These are phyloP conservation scores for Pittosporum tobira DNA, from an alignment of 129 eudicot species.

Conservation along the genomic window DNA sequence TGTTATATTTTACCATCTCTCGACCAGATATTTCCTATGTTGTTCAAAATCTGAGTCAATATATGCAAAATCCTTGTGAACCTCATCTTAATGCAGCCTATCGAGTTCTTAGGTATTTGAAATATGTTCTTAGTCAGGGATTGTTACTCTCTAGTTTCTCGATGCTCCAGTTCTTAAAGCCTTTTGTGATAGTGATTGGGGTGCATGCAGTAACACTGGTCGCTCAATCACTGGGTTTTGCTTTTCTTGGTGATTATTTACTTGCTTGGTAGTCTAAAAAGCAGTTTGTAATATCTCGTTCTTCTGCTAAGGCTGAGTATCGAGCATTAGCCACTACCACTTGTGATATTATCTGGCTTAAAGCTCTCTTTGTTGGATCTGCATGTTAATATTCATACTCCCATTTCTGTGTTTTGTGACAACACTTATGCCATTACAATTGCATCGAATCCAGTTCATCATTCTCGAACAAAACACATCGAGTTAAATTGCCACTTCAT, in stretches of 20 bases:
- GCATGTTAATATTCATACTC: too few relatives aligned
- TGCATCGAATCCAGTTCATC: too few relatives aligned
- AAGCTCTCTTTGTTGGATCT: too few relatives aligned
- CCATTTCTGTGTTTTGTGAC: too few relatives aligned
- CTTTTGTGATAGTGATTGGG: slow-evolving; percentile 5
- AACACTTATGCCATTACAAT: too few relatives aligned
- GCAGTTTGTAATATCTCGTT: too few relatives aligned
- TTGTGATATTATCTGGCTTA: too few relatives aligned
- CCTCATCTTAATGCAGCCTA: background rate
- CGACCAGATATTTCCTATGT: background rate
- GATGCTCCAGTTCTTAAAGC: background rate
- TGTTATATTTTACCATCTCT: background rate
- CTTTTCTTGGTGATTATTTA: background rate
- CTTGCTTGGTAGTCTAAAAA: too few relatives aligned
- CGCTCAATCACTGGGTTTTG: background rate
- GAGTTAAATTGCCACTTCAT: too few relatives aligned
- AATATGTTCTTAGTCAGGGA: background rate
- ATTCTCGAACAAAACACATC: too few relatives aligned
- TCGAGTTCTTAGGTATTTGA: background rate
- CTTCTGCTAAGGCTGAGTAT: too few relatives aligned
- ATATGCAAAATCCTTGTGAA: background rate
- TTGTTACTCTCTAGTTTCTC: background rate
- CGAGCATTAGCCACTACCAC: too few relatives aligned
- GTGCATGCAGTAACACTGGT: background rate
- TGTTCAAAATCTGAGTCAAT: background rate